Conservation (phyloP, 2,329 filamentous ascomycete species). For the Hawksworthiomyces lignivorus region DNA sequence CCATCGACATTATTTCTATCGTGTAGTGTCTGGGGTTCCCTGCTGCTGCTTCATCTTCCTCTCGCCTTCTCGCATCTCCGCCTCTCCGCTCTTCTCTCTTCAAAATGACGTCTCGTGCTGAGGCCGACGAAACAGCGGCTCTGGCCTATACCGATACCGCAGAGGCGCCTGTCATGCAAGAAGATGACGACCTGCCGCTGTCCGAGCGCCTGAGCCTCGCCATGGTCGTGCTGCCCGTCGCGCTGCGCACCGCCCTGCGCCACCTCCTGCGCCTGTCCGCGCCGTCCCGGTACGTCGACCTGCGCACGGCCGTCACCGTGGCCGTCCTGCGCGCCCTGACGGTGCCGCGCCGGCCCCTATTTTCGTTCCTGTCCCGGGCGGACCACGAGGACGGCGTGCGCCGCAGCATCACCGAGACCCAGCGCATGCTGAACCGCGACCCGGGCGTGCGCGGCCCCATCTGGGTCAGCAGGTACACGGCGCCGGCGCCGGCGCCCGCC, state of each 20-base stretch:
- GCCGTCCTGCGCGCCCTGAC: slow-evolving; percentile 59
- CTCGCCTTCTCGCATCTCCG: too few relatives aligned
- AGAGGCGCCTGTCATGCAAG: too few relatives aligned
- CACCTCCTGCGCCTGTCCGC: slow-evolving; percentile 63
- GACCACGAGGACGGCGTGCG: too few relatives aligned
- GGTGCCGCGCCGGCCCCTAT: not conserved
- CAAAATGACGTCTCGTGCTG: too few relatives aligned
- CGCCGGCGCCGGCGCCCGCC: slow-evolving; percentile 47
- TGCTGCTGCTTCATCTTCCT: too few relatives aligned
- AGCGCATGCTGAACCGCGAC: slow-evolving; percentile 55
- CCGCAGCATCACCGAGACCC: slow-evolving; percentile 50
- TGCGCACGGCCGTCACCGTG: slow-evolving; percentile 66
- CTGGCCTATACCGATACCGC: too few relatives aligned
- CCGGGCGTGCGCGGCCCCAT: slow-evolving; percentile 67
- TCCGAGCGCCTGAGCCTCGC: slow-evolving; percentile 8
- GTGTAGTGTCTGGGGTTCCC: too few relatives aligned
- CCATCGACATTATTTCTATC: too few relatives aligned
- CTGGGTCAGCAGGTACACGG: slow-evolving; percentile 68
- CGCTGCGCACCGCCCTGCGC: slow-evolving; percentile 53
- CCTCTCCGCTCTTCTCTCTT: too few relatives aligned
- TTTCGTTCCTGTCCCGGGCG: too few relatives aligned
- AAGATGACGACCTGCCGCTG: slow-evolving; percentile 33
- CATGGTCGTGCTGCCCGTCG: slow-evolving; percentile 40
- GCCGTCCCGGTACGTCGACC: slow-evolving; percentile 67
- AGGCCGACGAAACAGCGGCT: too few relatives aligned